Conservation (phyloP, 2,329 filamentous ascomycete genomes). For the Leptographium wingfieldii region DNA sequence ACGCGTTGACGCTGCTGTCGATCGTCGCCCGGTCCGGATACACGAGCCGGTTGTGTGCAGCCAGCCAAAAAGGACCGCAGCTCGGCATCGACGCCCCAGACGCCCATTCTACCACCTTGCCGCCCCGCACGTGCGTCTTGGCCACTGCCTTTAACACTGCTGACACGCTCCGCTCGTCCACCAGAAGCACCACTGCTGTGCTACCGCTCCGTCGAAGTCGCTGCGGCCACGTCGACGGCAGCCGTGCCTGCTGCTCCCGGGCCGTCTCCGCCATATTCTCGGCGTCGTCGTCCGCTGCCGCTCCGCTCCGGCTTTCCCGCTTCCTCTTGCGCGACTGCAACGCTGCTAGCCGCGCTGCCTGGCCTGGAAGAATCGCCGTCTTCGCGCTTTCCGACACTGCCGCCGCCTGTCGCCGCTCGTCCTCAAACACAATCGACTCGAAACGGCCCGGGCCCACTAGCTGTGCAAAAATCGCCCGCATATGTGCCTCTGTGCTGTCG, state of each 20-base stretch:
- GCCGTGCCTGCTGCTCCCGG: not conserved
- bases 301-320: constrained; percentile 16
- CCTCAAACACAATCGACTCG: constrained; percentile 65
- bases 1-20: constrained; percentile 68
- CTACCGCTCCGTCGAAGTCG: constrained; percentile 60
- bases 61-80: constrained; percentile 45
- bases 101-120: constrained; percentile 1
- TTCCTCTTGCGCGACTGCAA: constrained; percentile 38
- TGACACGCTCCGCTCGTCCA: constrained; percentile 69
- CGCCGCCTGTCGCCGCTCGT: constrained; percentile 29
- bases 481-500: constrained; percentile 66
- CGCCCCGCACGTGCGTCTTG: constrained; percentile 45
- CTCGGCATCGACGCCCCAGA: constrained; percentile 3
- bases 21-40: constrained; percentile 57
- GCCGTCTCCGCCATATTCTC: constrained; percentile 47
- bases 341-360: constrained; percentile 25
- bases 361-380: constrained; percentile 25
- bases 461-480: constrained; percentile 61
- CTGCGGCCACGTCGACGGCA: constrained; percentile 65
- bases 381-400: constrained; percentile 14
- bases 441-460: constrained; percentile 69
- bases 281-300: constrained; percentile 26
- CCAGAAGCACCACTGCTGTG: constrained; percentile 70
- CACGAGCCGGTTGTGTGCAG: constrained; percentile 55
- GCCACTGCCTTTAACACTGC: constrained; percentile 62